Evolutionary conservation across 2,329 filamentous ascomycete species (phyloP).

Genomic region (Pseudogymnoascus sp.): DNA sequence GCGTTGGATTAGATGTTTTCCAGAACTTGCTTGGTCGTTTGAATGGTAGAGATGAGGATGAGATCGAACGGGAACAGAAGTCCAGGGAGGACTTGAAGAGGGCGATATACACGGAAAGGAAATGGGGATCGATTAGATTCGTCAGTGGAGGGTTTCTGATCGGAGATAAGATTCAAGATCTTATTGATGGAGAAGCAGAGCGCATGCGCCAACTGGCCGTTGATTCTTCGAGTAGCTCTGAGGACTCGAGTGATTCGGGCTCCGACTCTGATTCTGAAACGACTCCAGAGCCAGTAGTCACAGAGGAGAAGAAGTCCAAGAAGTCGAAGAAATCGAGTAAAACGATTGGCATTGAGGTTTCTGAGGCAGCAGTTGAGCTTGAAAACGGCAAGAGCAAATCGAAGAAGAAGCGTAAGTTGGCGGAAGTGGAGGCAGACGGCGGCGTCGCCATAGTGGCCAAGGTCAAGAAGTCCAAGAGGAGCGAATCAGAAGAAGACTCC

Average conservation of each 20-base stretch:
- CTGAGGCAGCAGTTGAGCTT: conserved; percentile 10
- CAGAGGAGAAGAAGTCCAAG: conserved; percentile 17
- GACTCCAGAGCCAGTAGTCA: conserved; percentile 10
- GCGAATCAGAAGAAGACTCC: conserved; percentile 12
- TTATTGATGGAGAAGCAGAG: conserved; percentile 30
- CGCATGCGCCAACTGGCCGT: conserved; percentile 21
- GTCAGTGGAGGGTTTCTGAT: conserved; percentile 70
- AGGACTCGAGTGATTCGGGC: conserved; percentile 14
- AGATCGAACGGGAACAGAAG: conserved; percentile 61
- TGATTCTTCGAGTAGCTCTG: conserved; percentile 11
- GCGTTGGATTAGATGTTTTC: conserved; percentile 80
- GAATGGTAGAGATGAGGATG: conserved; percentile 76
- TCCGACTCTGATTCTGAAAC: conserved; percentile 10
- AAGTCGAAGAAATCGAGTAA: conserved; percentile 19
- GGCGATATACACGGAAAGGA: conserved; percentile 63
- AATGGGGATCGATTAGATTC: conserved; percentile 76
- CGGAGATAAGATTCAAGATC: conserved; percentile 46
- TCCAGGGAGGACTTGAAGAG: conserved; percentile 62
- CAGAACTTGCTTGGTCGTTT: conserved; percentile 78
- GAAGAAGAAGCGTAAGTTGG: conserved; percentile 38
- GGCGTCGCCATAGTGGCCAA: conserved; percentile 16
- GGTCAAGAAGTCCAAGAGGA: conserved; percentile 20
- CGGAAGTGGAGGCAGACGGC: conserved; percentile 30
- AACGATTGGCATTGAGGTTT: conserved; percentile 23
- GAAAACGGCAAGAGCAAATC: conserved; percentile 19